A percentile compares a stretch with the other conserved stretches of the same genome.
These are phyloP conservation scores for Corymbia citriodora DNA, from an alignment of 441 rosid species.

Conservation along the genomic window DNA sequence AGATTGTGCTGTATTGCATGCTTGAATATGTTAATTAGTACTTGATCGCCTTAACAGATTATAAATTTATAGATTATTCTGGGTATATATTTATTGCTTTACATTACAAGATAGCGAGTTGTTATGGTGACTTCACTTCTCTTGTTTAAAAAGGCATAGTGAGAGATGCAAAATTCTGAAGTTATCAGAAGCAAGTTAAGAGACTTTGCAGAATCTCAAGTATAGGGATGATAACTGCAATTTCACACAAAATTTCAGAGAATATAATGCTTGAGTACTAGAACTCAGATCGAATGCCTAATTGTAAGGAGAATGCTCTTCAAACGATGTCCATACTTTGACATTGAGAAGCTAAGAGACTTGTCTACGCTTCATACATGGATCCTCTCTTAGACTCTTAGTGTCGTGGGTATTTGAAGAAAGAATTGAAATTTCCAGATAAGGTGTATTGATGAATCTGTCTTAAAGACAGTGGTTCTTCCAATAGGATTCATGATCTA, in stretches of 20 bases:
- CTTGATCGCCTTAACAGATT: too few relatives aligned
- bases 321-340: not conserved
- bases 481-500: too few relatives aligned
- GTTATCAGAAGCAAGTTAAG: too few relatives aligned
- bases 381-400: not conserved
- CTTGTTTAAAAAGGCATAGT: too few relatives aligned
- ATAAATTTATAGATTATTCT: too few relatives aligned
- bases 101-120: too few relatives aligned
- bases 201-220: not conserved
- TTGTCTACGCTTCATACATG: not conserved
- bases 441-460: fast-evolving
- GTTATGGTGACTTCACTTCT: too few relatives aligned
- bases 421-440: not conserved
- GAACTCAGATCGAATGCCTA: not conserved
- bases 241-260: not conserved
- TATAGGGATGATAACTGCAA: not conserved
- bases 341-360: not conserved
- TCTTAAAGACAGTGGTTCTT: too few relatives aligned
- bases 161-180: too few relatives aligned
- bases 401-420: not conserved
- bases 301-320: not conserved
- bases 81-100: too few relatives aligned
- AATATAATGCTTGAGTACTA: not conserved
- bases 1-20: too few relatives aligned
- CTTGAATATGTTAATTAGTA: too few relatives aligned